Evolutionary conservation across 1,139 yeast genomes (phyloP), one percentile per base, ranked within the genome.

Genomic region (Diutina neorugosa): DNA sequence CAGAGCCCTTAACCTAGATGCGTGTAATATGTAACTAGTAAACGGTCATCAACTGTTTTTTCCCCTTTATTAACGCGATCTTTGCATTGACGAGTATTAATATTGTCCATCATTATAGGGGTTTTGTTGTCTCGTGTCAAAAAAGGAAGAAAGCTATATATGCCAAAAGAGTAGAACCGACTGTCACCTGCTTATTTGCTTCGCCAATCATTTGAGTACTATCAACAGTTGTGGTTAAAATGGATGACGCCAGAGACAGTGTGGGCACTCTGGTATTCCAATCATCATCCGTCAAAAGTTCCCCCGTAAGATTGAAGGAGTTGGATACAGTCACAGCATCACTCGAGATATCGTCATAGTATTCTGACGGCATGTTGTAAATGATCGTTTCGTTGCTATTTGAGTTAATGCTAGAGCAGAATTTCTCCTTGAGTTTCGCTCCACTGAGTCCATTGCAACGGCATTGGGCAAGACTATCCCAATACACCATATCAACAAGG

Each of bases 361-460:
- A 46, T 4, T 46, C 50, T 5, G 50, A 23, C 20, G 50, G 50
- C 50, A 46, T 27, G 25, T 46, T n/a, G 31, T n/a, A 46, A 9
- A 46, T 18, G 2, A 46, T 46, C 21, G 20, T 9, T 16, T 25
- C 23, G 2, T 16, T 11, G 3, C 6, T 3, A 1, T 7, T 34
- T 14, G 21, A n/a, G 21, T 21, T 27, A 9, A 46, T n/a, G 23
- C 12, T 27, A 12, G 21, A 34, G 40, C 50, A 46, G 27, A 27
- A 46, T n/a, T 27, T 14, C 19, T 16, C 37, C 23, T 27, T 46
- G 11, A 46, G 27, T 8, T 46, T 25, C 18, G 5, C 21, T 7
- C 50, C 50, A n/a, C 5, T 16, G 20, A 16, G 37, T 11, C 21
- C 40, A 3, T 16, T 19, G 27, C 50, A 46, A 5, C 21, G 19